Evolutionary conservation across 2,329 filamentous ascomycete species (phyloP).

Genomic region (Apiospora hydei): DNA sequence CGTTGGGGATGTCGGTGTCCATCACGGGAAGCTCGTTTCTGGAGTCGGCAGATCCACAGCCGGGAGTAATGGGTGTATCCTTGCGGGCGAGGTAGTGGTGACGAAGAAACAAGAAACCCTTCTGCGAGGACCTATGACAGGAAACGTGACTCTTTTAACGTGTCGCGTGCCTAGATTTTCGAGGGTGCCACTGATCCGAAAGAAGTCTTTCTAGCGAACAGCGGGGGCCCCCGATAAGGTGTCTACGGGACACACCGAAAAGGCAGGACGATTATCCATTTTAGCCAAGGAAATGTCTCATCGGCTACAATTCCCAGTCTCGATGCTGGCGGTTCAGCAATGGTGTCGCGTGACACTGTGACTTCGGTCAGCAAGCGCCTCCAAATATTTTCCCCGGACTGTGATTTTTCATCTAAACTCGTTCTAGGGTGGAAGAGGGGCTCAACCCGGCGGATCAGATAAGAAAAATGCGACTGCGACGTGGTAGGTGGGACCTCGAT

Average conservation of each 20-base stretch:
- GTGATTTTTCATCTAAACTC: background rate
- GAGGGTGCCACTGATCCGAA: background rate
- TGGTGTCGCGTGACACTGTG: background rate
- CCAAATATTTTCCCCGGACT: background rate
- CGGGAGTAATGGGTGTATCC: background rate
- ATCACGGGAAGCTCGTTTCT: slow-evolving; percentile 12
- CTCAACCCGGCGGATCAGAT: background rate
- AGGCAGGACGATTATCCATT: background rate
- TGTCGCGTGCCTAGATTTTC: no score
- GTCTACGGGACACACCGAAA: background rate
- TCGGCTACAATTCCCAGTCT: background rate
- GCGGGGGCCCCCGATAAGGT: background rate
- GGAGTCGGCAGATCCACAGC: background rate
- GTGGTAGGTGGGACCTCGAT: background rate
- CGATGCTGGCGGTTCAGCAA: background rate
- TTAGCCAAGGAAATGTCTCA: slow-evolving; percentile 1
- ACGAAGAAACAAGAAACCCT: no score
- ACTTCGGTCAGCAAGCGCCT: background rate
- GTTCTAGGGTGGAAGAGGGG: background rate
- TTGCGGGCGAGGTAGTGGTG: background rate
- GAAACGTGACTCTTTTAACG: background rate
- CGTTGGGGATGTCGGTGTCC: slow-evolving; percentile 11
- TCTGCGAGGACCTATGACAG: background rate
- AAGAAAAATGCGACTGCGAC: background rate
- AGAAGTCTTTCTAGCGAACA: background rate